Conservation (phyloP, 2,329 filamentous ascomycete genomes). For the Ophiostoma pallidulum region DNA sequence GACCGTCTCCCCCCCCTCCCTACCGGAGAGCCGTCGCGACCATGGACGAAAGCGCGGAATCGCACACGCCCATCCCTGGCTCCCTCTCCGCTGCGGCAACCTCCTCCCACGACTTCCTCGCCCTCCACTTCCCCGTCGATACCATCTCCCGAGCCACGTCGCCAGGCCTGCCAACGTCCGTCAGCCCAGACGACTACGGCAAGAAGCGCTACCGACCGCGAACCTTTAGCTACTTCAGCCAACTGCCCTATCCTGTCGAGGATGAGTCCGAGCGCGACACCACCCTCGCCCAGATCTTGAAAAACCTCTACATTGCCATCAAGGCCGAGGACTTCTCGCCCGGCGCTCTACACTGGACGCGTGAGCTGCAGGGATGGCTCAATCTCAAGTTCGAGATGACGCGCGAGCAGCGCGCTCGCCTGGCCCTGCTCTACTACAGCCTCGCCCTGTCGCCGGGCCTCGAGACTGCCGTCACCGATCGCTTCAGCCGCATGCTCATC, state of each 20-base stretch:
- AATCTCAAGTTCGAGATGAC: conserved; percentile 96
- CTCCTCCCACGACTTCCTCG: conserved; percentile 29
- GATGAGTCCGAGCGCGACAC: conserved; percentile 66
- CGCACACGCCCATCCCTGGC: conserved; percentile 21
- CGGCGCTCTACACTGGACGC: conserved; percentile 91
- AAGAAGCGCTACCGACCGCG: conserved; percentile 67
- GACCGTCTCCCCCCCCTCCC: not conserved
- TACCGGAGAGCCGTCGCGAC: not conserved
- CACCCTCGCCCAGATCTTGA: conserved; percentile 78
- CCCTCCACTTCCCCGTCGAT: conserved; percentile 40
- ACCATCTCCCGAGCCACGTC: conserved; percentile 80
- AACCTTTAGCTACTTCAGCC: conserved; percentile 86
- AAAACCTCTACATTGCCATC: conserved; percentile 85
- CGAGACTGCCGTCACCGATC: conserved; percentile 70
- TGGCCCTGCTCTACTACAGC: conserved; percentile 91
- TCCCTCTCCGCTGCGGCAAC: conserved; percentile 28
- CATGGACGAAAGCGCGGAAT: conserved; percentile 28
- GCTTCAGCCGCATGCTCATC: conserved; percentile 95
- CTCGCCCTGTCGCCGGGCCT: conserved; percentile 83
- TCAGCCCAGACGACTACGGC: conserved; percentile 39
- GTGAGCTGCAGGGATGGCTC: conserved; percentile 91
- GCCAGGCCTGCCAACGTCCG: conserved; percentile 54
- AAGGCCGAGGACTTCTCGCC: conserved; percentile 90
- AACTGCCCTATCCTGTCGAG: conserved; percentile 84
- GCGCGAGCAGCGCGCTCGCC: conserved; percentile 67